These are phyloP conservation scores for Epichloe hybrida DNA, from an alignment of 2,329 filamentous ascomycete genomes.

Conservation along the genomic window DNA sequence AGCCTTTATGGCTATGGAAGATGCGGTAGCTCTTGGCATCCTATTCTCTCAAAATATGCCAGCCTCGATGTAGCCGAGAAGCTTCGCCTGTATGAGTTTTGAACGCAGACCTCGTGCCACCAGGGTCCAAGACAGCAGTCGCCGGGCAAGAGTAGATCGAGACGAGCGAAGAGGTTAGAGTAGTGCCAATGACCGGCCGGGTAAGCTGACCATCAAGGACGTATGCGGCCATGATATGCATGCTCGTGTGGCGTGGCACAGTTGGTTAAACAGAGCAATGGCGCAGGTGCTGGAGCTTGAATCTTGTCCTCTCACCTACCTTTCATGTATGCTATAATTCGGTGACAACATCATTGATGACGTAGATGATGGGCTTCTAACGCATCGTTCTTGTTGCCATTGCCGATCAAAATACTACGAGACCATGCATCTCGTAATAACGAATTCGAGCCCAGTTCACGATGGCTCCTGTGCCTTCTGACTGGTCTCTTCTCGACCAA, in stretches of 20 bases:
- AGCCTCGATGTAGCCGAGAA: slow-evolving; percentile 26
- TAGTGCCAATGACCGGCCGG: slow-evolving; percentile 32
- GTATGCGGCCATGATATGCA: slow-evolving; percentile 40
- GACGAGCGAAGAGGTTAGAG: slow-evolving; percentile 21
- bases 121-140: slow-evolving; percentile 35
- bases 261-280: slow-evolving; percentile 2
- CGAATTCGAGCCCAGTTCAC: slow-evolving; percentile 23
- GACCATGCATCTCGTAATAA: slow-evolving; percentile 22
- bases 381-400: neutral
- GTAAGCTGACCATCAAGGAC: slow-evolving; percentile 49
- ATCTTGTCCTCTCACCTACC: neutral
- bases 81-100: slow-evolving; percentile 32
- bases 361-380: neutral
- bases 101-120: slow-evolving; percentile 35
- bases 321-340: neutral
- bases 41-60: slow-evolving; percentile 32
- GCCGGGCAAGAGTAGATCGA: slow-evolving; percentile 39
- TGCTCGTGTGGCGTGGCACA: slow-evolving; percentile 8
- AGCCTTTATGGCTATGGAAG: slow-evolving; percentile 52
- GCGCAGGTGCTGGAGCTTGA: neutral
- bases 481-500: slow-evolving; percentile 20
- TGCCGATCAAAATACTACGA: slow-evolving; percentile 18
- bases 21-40: slow-evolving; percentile 45
- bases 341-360: neutral
- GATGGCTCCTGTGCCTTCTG: slow-evolving; percentile 13